Evolutionary conservation across 2,329 filamentous ascomycete genomes (phyloP).

Genomic region (Graphilbum fragrans): DNA sequence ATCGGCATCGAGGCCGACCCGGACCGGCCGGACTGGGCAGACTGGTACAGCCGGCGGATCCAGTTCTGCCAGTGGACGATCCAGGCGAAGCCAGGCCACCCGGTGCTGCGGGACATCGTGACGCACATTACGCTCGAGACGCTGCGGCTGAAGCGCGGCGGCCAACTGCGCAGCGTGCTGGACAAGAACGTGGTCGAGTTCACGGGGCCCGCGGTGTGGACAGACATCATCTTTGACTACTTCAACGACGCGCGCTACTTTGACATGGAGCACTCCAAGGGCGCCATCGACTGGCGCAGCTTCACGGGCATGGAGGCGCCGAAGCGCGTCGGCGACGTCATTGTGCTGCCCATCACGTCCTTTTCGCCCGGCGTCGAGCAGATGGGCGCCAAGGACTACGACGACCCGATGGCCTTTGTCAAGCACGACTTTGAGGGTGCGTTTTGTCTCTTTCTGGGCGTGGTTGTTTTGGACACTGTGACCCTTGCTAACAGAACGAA

Average conservation of each 20-base stretch:
- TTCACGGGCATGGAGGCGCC: constrained; percentile 78
- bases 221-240: constrained; percentile 81
- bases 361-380: constrained; percentile 92
- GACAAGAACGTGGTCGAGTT: constrained; percentile 81
- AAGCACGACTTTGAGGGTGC: constrained; percentile 92
- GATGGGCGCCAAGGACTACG: constrained; percentile 79
- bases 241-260: constrained; percentile 89
- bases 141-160: constrained; percentile 56
- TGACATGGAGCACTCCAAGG: constrained; percentile 57
- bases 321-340: constrained; percentile 85
- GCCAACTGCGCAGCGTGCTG: constrained; percentile 45
- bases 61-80: constrained; percentile 99
- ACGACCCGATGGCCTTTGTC: constrained; percentile 94
- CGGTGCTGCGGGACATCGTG: constrained; percentile 78
- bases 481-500: constrained; percentile 1
- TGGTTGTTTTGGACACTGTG: constrained; percentile 7
- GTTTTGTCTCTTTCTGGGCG: constrained; percentile 13
- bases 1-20: constrained; percentile 95
- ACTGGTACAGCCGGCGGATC: constrained; percentile 93
- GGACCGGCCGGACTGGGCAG: constrained; percentile 78
- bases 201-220: constrained; percentile 91
- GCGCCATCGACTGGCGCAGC: constrained; percentile 71
- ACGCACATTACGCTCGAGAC: constrained; percentile 75
- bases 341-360: constrained; percentile 89
- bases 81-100: constrained; percentile 88